Base-by-base conservation (phyloP, 768 basidiomycete genomes). In the Suillus cothurnatus region DNA sequence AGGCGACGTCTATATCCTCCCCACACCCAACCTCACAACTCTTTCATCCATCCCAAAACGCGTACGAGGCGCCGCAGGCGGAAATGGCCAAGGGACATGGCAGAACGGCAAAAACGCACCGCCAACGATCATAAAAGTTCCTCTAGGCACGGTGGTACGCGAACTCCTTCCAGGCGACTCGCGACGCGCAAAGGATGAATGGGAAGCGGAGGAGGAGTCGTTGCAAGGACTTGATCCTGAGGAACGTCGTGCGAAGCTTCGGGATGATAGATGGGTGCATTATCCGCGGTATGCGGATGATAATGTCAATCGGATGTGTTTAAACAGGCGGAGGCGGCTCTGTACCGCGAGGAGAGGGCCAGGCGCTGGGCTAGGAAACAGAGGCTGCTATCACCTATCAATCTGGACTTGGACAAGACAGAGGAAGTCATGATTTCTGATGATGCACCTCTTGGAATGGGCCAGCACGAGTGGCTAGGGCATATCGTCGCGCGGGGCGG, bases 91-190 rank as follows among this genome's bases (percentile, higher is more conserved):
- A 66, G 97, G 97, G 0, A 88, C 90, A 1, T 96, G 92, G 91
- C 88, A 87, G 73, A 93, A 94, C 71, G 97, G 97, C 4, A 86
- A 84, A 68, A 84, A 84, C 62, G 94, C 89, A 0, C 73, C 84
- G 2, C 93, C 95, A 2, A 81, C 87, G 6, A 79, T 95, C 57
- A 84, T 99, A 64, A 82, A 84, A 56, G 95, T 99, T 0, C 97
- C 97, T 0, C 76, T 97, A 0, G 97, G 97, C 0, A 99, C 97
- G 2, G 86, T 98, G 62, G 89, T 98, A 6, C 85, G 87, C 38
- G 90, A 96, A 71, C 80, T 97, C 47, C 75, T 84, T 5, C 81
- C 83, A 56, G 85, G 86, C 53, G 92, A 94, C 68, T 85, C 87
- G 3, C 80, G 89, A 38, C 82, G 90, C 41, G 79, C 82, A 31